phyloP scores from a whole-genome alignment of 2,329 filamentous ascomycete genomes.

The Colletotrichum tofieldiae region DNA sequence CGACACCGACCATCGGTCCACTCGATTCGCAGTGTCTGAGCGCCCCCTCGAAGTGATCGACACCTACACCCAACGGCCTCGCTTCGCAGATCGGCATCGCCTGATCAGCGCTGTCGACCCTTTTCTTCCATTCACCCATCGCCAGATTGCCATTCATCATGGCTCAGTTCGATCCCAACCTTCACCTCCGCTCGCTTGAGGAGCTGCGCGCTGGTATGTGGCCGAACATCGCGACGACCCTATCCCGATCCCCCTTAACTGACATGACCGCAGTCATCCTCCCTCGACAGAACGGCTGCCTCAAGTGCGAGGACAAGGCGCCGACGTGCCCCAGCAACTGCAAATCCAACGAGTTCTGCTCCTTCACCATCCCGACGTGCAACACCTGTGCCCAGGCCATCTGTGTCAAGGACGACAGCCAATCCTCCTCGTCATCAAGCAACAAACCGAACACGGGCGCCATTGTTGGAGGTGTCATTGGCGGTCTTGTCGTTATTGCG shows the following conservation, averaged over 20 bases:
- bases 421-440: slow-evolving; percentile 42
- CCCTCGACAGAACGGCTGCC: slow-evolving; percentile 60
- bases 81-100: slow-evolving; percentile 33
- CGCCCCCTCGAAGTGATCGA: slow-evolving; percentile 34
- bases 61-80: slow-evolving; percentile 28
- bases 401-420: slow-evolving; percentile 57
- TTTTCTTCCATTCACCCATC: slow-evolving; percentile 2
- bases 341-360: slow-evolving; percentile 58
- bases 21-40: slow-evolving; percentile 26
- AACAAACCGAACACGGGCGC: slow-evolving; percentile 79
- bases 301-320: slow-evolving; percentile 60
- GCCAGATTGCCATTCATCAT: slow-evolving; percentile 16
- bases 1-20: slow-evolving; percentile 11
- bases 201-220: slow-evolving; percentile 41
- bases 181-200: slow-evolving; percentile 42
- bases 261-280: slow-evolving; percentile 49
- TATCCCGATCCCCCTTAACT: background rate
- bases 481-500: slow-evolving; percentile 83
- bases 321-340: slow-evolving; percentile 64
- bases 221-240: background rate
- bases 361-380: slow-evolving; percentile 64
- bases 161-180: slow-evolving; percentile 41
- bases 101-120: slow-evolving; percentile 32
- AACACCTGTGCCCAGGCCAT: slow-evolving; percentile 63
- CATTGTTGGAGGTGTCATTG: slow-evolving; percentile 93